These are phyloP conservation scores for Cicer yamashitae DNA, from an alignment of 306 rosid genomes.

Conservation along the genomic window DNA sequence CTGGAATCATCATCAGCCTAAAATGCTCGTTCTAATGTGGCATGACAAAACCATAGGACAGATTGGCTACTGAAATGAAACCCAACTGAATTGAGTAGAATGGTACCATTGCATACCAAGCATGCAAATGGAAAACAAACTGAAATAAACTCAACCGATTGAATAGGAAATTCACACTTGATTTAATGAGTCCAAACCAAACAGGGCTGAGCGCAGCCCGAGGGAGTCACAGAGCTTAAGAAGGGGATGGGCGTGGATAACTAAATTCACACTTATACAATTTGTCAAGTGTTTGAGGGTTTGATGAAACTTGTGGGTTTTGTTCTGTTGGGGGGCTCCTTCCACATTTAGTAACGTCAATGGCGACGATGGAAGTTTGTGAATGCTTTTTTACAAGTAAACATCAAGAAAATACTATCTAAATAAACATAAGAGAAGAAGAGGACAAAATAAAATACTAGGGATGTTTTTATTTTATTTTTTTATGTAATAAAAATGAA, in stretches of 20 bases:
- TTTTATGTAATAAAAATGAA: not conserved
- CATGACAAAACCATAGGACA: not conserved
- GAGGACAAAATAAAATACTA: not conserved
- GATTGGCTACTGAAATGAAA: no score
- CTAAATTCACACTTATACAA: no score
- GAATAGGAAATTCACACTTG: not conserved
- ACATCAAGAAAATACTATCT: not conserved
- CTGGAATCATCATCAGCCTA: not conserved
- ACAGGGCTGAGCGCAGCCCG: not conserved
- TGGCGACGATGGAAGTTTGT: not conserved
- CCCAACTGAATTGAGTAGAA: not conserved
- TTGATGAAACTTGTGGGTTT: not conserved
- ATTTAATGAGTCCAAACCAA: constrained; percentile 3
- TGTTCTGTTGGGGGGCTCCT: not conserved
- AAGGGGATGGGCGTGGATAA: not conserved
- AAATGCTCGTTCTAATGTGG: not conserved
- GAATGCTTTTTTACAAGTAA: not conserved
- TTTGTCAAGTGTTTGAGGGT: not conserved
- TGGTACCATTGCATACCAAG: not conserved
- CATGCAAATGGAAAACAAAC: constrained; percentile 4
- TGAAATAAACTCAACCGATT: not conserved
- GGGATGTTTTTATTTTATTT: not conserved
- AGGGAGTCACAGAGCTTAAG: not conserved
- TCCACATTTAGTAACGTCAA: not conserved
- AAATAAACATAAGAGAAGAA: not conserved